A percentile compares a stretch with the other conserved stretches of the same genome.
Conservation (phyloP, 495 filamentous ascomycete species). For the Alectoria sarmentosa region DNA sequence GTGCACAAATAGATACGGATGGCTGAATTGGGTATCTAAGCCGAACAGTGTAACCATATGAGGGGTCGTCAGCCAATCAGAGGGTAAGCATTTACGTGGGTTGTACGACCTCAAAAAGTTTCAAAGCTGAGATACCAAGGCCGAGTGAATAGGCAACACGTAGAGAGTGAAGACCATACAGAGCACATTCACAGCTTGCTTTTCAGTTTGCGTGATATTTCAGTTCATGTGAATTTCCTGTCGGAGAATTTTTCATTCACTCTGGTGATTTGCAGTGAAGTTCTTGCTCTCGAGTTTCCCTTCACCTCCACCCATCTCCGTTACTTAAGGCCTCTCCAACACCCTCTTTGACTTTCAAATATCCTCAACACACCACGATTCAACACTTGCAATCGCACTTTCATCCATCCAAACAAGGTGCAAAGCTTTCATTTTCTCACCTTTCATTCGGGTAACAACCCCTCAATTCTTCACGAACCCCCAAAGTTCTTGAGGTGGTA, state of each 20-base stretch:
- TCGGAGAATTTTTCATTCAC: neutral
- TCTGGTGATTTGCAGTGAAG: neutral
- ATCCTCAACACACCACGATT: neutral
- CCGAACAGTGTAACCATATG: neutral
- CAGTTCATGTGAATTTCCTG: too few relatives aligned
- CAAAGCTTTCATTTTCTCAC: neutral
- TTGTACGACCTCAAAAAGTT: neutral
- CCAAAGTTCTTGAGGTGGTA: neutral
- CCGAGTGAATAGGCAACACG: neutral
- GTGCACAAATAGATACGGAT: slow-evolving; percentile 27
- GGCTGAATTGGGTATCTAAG: neutral
- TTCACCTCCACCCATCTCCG: neutral
- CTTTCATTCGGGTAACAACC: neutral
- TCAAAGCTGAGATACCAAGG: neutral
- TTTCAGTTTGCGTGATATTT: neutral
- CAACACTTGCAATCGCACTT: neutral
- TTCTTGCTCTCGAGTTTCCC: neutral
- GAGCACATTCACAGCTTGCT: neutral
- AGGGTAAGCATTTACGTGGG: neutral
- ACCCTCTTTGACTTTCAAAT: neutral
- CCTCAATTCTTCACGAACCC: neutral
- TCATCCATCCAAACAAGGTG: neutral
- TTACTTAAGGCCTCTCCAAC: neutral
- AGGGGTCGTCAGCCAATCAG: neutral
- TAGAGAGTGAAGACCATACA: neutral